A percentile compares a stretch with the other conserved stretches of the same genome.
Conservation (phyloP, 176 grass and related monocot species). For the Thalia dealbata region DNA sequence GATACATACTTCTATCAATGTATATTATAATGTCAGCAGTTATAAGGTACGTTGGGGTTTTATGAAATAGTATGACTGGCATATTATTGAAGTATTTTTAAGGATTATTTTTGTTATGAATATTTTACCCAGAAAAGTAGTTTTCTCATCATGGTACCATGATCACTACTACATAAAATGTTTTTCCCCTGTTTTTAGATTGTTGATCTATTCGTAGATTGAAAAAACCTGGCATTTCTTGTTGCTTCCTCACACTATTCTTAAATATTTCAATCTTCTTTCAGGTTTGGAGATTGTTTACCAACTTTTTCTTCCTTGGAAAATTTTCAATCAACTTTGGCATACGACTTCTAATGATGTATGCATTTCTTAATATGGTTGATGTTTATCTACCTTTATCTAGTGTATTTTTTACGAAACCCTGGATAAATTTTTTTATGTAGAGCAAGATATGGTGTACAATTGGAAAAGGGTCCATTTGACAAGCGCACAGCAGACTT, state of each 20-base stretch:
- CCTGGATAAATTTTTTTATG: neutral
- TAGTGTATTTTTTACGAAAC: neutral
- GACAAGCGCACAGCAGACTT: slow-evolving; percentile 14
- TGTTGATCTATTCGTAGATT: neutral
- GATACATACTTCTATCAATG: neutral
- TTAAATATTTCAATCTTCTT: neutral
- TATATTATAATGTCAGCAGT: too few species aligned
- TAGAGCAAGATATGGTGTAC: slow-evolving; percentile 21
- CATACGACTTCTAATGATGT: neutral
- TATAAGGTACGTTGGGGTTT: too few species aligned
- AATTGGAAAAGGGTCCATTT: slow-evolving; percentile 8
- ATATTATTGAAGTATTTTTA: too few species aligned
- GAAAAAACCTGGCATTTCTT: neutral
- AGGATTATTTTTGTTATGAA: too few species aligned
- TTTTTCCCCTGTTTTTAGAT: neutral
- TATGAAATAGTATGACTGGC: too few species aligned
- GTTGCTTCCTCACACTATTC: neutral
- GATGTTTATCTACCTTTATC: slow-evolving; percentile 21
- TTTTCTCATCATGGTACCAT: neutral
- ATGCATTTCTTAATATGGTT: neutral
- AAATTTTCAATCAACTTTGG: slow-evolving; percentile 15
- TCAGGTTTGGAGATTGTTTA: neutral
- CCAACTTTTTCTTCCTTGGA: neutral
- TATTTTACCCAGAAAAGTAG: neutral
- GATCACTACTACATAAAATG: neutral